Evolutionary conservation across 1,139 yeast genomes (phyloP), one percentile per base, ranked within the genome.

Genomic region (Eremothecium cymbalariae): DNA sequence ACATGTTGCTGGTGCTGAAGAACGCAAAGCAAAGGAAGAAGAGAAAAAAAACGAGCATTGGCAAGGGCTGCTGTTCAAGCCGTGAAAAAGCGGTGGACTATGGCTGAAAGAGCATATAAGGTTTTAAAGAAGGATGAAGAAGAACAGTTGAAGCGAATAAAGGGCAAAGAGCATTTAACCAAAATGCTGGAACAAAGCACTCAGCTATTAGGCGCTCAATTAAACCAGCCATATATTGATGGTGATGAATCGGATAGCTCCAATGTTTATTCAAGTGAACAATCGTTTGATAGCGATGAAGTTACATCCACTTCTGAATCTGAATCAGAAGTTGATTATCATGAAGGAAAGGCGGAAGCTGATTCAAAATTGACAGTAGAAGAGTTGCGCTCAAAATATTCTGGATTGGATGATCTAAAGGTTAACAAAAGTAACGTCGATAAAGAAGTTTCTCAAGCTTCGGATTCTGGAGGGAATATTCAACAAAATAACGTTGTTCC

Each of bases 111-210:
- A 53, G 96, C 94, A 0, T 78, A 74, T 50, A 67, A 67, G 33
- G 61, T 63, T 6, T 49, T 71, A 41, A 68, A 63, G 40, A 69
- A 63, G 41, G 64, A 67, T 38, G 80, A 78, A 44, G 76, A 69
- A 40, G 90, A 80, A 43, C 80, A 75, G 58, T 63, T 83, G 59
- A 73, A 83, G 65, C 65, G 75, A 54, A 68, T 72, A 8, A 78
- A 79, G 53, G 96, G 96, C 23, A 82, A 90, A 54, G 82, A 83
- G 46, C 95, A 88, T 53, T 67, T 90, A 42, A 78, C 86, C 43
- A 81, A 84, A 54, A 88, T 90, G 70, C 64, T 90, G 42, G 94
- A 88, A 48, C 94, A 88, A 50, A 85, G 95, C 18, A 85, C 95
- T 0, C 90, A 83, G 53, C 68, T 90, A 31, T 65, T 90, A 24